phyloP scores from a whole-genome alignment of 2,329 filamentous ascomycete genomes.

The Aureobasidium sp. region DNA sequence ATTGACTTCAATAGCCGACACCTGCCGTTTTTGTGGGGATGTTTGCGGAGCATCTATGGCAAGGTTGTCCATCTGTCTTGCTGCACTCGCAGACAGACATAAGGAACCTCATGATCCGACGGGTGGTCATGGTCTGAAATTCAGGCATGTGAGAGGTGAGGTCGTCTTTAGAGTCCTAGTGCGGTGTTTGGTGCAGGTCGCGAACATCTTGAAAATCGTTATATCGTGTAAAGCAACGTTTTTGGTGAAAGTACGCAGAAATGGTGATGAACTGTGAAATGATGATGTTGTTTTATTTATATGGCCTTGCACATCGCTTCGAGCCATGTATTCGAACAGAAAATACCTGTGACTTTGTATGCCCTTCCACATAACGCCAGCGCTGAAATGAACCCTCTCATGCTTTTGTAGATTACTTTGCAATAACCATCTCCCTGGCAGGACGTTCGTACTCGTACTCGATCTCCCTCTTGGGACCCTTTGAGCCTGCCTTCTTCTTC shows the following conservation, averaged over 20 bases:
- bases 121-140: too few relatives aligned
- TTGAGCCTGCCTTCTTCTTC: slow-evolving; percentile 49
- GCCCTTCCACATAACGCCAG: slow-evolving; percentile 8
- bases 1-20: slow-evolving; percentile 7
- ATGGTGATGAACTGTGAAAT: neutral
- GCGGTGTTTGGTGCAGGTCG: too few relatives aligned
- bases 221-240: too few relatives aligned
- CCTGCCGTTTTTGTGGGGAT: neutral
- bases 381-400: slow-evolving; percentile 3
- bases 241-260: too few relatives aligned
- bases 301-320: neutral
- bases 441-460: slow-evolving; percentile 65
- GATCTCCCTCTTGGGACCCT: slow-evolving; percentile 61
- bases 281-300: slow-evolving; percentile 1
- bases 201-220: too few relatives aligned
- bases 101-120: too few relatives aligned
- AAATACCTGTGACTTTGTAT: slow-evolving; percentile 1
- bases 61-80: too few relatives aligned
- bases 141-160: too few relatives aligned
- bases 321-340: neutral
- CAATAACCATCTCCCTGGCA: slow-evolving; percentile 34
- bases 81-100: too few relatives aligned
- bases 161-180: too few relatives aligned
- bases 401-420: slow-evolving; percentile 1
- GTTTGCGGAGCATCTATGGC: neutral